Conservation (phyloP, 2,329 filamentous ascomycete genomes). For the Cladosporium sp. region DNA sequence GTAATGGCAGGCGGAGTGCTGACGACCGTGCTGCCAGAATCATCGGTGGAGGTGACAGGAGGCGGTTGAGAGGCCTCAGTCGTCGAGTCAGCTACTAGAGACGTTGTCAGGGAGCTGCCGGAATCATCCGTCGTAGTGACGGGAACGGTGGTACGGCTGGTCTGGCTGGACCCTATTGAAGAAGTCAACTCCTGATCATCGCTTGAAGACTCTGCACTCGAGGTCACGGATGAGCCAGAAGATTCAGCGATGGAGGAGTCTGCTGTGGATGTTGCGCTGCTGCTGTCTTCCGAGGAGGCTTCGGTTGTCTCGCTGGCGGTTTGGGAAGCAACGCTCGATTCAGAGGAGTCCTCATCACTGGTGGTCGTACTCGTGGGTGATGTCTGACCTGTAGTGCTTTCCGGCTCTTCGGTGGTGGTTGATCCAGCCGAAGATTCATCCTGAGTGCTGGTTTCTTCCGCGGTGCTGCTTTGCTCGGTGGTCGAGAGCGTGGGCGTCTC, state of each 20-base stretch:
- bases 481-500: conserved; percentile 11
- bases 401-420: conserved; percentile 2
- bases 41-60: conserved; percentile 18
- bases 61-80: conserved; percentile 17
- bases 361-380: conserved; percentile 5
- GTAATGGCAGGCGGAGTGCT: conserved; percentile 19
- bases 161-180: conserved; percentile 10
- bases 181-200: conserved; percentile 14
- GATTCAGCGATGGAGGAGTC: conserved; percentile 10
- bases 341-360: conserved; percentile 5
- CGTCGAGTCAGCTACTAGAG: conserved; percentile 19
- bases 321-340: conserved; percentile 4
- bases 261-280: conserved; percentile 3
- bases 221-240: conserved; percentile 14
- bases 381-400: conserved; percentile 12
- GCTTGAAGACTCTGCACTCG: conserved; percentile 6
- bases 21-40: conserved; percentile 16
- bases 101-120: conserved; percentile 20
- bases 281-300: conserved; percentile 5
- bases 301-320: conserved; percentile 6
- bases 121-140: conserved; percentile 24
- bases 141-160: conserved; percentile 16
- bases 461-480: not conserved
- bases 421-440: conserved; percentile 3
- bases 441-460: conserved; percentile 3